Conservation (phyloP, 805 yeast genomes). For the Cephaloascus fragrans region DNA sequence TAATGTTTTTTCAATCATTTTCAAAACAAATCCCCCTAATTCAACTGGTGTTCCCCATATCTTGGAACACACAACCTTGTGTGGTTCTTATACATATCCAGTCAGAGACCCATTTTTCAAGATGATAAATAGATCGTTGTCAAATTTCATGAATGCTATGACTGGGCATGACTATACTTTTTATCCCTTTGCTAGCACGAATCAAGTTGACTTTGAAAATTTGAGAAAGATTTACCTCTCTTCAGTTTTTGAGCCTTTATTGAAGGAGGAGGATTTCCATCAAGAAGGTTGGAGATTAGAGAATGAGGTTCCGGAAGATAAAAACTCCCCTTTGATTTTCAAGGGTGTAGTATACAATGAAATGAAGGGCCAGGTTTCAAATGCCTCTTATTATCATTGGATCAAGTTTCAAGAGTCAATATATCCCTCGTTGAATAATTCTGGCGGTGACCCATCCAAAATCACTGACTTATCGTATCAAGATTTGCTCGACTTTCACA, state of each 20-base stretch:
- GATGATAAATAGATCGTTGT: constrained; percentile 88
- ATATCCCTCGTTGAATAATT: constrained; percentile 76
- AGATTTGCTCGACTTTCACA: constrained; percentile 72
- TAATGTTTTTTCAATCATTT: constrained; percentile 81
- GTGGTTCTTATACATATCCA: constrained; percentile 88
- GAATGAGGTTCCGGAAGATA: constrained; percentile 50
- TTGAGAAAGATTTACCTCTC: constrained; percentile 83
- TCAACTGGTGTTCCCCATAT: constrained; percentile 96
- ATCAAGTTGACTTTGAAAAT: constrained; percentile 68
- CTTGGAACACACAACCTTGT: constrained; percentile 88
- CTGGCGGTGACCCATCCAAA: constrained; percentile 87
- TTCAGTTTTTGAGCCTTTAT: constrained; percentile 73
- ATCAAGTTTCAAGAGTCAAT: constrained; percentile 74
- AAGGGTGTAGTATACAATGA: constrained; percentile 98
- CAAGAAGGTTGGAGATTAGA: constrained; percentile 99
- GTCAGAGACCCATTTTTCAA: constrained; percentile 97
- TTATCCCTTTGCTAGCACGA: constrained; percentile 95
- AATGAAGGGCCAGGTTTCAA: constrained; percentile 96
- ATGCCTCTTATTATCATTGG: constrained; percentile 78
- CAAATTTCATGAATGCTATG: constrained; percentile 98
- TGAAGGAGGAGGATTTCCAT: constrained; percentile 70
- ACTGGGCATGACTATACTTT: constrained; percentile 95
- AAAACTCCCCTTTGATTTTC: constrained; percentile 51
- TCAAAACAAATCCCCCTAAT: constrained; percentile 92
- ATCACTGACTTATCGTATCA: constrained; percentile 70